These are phyloP conservation scores for Clathrospora elynae DNA, from an alignment of 2,329 filamentous ascomycete species.

Conservation along the genomic window DNA sequence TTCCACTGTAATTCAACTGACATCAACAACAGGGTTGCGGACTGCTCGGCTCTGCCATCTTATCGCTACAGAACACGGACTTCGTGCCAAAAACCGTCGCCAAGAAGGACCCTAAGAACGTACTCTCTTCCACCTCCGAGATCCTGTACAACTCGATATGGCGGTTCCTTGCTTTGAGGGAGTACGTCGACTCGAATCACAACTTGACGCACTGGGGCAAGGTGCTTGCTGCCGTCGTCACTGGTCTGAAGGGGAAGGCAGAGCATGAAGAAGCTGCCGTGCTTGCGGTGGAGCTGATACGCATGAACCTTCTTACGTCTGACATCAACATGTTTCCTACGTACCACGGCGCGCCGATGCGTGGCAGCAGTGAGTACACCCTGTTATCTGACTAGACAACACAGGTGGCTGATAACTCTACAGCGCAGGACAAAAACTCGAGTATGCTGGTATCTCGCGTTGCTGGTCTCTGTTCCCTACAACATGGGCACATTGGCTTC, in stretches of 20 bases:
- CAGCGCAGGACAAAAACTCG: conserved; percentile 75
- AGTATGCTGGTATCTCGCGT: conserved; percentile 85
- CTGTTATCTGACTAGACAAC: background rate
- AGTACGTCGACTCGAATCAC: conserved; percentile 80
- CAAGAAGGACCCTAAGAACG: conserved; percentile 55
- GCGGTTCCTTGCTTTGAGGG: conserved; percentile 87
- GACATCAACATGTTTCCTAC: conserved; percentile 63
- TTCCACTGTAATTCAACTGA: conserved; percentile 12
- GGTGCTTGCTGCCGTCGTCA: conserved; percentile 72
- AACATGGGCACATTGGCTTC: conserved; percentile 85
- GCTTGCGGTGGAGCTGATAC: conserved; percentile 82
- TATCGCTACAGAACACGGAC: conserved; percentile 69
- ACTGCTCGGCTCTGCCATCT: conserved; percentile 56
- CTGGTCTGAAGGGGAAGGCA: conserved; percentile 61
- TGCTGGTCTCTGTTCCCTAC: conserved; percentile 79
- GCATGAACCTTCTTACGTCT: conserved; percentile 76
- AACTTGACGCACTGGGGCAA: conserved; percentile 80
- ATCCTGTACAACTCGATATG: conserved; percentile 77
- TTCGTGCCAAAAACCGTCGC: conserved; percentile 73
- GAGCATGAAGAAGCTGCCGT: conserved; percentile 78
- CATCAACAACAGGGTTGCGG: conserved; percentile 27
- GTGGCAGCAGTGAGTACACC: conserved; percentile 52
- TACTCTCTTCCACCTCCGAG: conserved; percentile 69
- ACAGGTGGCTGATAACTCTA: conserved; percentile 22
- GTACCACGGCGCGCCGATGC: conserved; percentile 63